These are phyloP conservation scores for Neurospora sp. DNA, from an alignment of 495 filamentous ascomycete genomes.

Conservation along the genomic window DNA sequence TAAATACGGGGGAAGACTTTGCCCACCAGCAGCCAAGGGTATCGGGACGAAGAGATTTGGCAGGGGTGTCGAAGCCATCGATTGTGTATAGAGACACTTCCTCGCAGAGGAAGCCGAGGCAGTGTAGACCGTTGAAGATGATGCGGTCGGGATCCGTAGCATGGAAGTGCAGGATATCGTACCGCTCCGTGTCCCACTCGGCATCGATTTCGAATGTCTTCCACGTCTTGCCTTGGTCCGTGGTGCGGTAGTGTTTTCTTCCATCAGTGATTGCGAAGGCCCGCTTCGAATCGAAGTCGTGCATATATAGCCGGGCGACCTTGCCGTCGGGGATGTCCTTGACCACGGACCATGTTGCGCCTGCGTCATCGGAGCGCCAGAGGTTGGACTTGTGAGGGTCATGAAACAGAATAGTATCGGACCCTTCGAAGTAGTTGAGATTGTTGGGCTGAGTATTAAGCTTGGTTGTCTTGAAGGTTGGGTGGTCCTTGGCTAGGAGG, in stretches of 20 bases:
- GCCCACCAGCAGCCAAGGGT: slow-evolving; percentile 78
- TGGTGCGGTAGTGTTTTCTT: slow-evolving; percentile 68
- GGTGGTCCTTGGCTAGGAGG: slow-evolving; percentile 36
- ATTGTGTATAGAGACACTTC: slow-evolving; percentile 65
- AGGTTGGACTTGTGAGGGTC: slow-evolving; percentile 46
- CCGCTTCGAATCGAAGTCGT: slow-evolving; percentile 65
- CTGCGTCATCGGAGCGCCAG: slow-evolving; percentile 67
- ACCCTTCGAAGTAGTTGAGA: slow-evolving; percentile 79
- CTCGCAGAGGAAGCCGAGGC: slow-evolving; percentile 44
- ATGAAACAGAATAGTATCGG: slow-evolving; percentile 62
- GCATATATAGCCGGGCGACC: slow-evolving; percentile 50
- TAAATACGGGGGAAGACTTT: slow-evolving; percentile 61
- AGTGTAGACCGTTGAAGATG: slow-evolving; percentile 66
- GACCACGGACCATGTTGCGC: slow-evolving; percentile 58
- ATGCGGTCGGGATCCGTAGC: slow-evolving; percentile 70
- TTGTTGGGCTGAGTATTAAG: slow-evolving; percentile 53
- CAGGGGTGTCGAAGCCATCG: slow-evolving; percentile 63
- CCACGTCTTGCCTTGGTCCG: slow-evolving; percentile 74
- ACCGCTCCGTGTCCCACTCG: slow-evolving; percentile 30
- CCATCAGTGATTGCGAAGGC: slow-evolving; percentile 65
- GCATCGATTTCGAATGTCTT: slow-evolving; percentile 51
- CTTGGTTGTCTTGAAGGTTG: slow-evolving; percentile 35
- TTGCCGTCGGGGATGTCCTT: slow-evolving; percentile 53
- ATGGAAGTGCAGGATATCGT: slow-evolving; percentile 61
- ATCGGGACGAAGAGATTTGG: slow-evolving; percentile 49